Evolutionary conservation across 495 filamentous ascomycete genomes (phyloP).

Genomic region (Trichocladium uniseriatum): DNA sequence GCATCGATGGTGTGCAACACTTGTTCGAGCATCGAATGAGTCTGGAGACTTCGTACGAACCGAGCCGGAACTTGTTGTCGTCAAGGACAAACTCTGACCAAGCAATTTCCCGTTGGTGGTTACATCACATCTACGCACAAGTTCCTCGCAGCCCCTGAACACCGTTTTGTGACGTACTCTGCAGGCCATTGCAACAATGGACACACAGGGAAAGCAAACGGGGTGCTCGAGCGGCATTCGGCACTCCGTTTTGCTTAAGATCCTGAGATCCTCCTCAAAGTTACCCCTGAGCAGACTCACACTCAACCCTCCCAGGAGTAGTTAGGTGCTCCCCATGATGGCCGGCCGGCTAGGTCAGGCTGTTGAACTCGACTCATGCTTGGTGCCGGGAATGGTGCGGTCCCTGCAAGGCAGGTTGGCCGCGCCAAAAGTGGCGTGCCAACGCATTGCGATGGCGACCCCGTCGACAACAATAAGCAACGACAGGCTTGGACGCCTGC

Average conservation of each 20-base stretch:
- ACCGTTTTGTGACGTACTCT: neutral
- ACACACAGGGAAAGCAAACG: too few relatives aligned
- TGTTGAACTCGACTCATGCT: conserved; percentile 30
- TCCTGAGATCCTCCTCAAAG: too few relatives aligned
- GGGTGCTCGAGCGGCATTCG: too few relatives aligned
- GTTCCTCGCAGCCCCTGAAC: neutral
- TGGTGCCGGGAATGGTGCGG: conserved; percentile 26
- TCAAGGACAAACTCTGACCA: too few relatives aligned
- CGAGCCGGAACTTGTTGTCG: too few relatives aligned
- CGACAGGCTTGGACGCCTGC: conserved; percentile 25
- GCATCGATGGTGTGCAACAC: too few relatives aligned
- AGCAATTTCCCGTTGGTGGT: too few relatives aligned
- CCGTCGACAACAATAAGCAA: conserved; percentile 26
- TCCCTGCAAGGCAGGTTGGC: conserved; percentile 26
- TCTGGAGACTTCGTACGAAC: too few relatives aligned
- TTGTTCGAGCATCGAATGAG: too few relatives aligned
- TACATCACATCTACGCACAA: neutral
- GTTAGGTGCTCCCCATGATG: conserved; percentile 26
- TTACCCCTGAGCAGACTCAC: too few relatives aligned
- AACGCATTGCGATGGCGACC: conserved; percentile 25
- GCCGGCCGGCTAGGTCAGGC: conserved; percentile 31
- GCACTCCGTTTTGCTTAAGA: too few relatives aligned
- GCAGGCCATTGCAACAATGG: too few relatives aligned
- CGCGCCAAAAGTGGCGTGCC: conserved; percentile 31
- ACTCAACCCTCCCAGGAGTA: conserved; percentile 29